Base-by-base conservation (phyloP, 164 flowering plant genomes). In the Berberis thunbergii region DNA sequence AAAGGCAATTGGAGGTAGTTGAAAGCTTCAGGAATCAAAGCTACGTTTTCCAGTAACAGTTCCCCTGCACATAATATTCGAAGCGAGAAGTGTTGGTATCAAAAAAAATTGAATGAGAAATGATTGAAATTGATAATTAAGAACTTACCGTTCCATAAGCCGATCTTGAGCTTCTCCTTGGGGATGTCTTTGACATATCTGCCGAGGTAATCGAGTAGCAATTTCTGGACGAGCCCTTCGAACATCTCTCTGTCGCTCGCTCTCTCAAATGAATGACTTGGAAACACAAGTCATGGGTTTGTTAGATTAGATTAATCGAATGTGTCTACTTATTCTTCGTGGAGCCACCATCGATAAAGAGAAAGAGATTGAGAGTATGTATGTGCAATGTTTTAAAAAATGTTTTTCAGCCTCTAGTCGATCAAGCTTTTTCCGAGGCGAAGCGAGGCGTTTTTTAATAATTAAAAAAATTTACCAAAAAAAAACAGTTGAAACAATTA, bases 1-100 rank as follows among this genome's bases (percentile, higher is more conserved):
- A 90, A 86, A 41, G 98, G 98, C 75, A 93, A 68, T 72, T 81
- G 97, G 40, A 93, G 85, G 72, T 86, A 83, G 69, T 90, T 96
- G 72, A 93, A 90, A 49, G 98, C 98, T 76, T 93, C 98, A 43
- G 84, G 89, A 77, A 79, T 83, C 7, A 93, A 77, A 73, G 86
- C 96, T 10, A 86, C 85, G 65, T 93, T 84, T 75, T 88, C 90
- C 77, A 93, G 68, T 42, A 81, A 67, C 6, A 88, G 85, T 76
- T 86, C 92, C 60, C 80, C 98, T 90, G 81, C 79, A 76, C 1
- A 43, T 76, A 11, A 64, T 42, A 38, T 57, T 11, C 8, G 49
- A 53, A 39, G 45, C 43, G 1, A 45, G n/a, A 43, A 63, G 45
- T 12, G 50, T 2, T 26, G 41, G 39, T 4, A 2, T 56, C 1